Evolutionary conservation across 2,329 filamentous ascomycete species (phyloP).

Genomic region (Torrubiella hemipterigena): DNA sequence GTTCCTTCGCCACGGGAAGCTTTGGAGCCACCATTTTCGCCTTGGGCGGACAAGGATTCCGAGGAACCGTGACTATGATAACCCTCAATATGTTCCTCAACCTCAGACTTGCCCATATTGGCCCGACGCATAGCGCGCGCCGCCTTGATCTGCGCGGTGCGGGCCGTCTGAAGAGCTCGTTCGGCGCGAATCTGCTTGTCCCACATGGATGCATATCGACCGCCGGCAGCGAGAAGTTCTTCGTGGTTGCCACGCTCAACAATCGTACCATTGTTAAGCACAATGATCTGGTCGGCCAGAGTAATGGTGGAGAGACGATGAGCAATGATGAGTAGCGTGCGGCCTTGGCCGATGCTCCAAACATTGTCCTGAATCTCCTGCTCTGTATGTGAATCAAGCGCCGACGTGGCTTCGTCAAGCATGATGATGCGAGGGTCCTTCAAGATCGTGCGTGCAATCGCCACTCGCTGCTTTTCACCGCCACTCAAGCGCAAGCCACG

Average conservation of each 20-base stretch:
- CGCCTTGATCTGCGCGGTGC: constrained; percentile 22
- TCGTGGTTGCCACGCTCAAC: constrained; percentile 70
- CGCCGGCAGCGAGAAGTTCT: constrained; percentile 57
- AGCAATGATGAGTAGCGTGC: constrained; percentile 91
- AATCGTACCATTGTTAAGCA: constrained; percentile 65
- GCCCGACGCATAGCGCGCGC: constrained; percentile 31
- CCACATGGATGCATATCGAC: constrained; percentile 79
- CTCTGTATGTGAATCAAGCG: constrained; percentile 83
- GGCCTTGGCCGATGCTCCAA: constrained; percentile 66
- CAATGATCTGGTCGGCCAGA: constrained; percentile 73
- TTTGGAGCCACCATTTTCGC: constrained; percentile 16
- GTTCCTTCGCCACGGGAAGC: constrained; percentile 13
- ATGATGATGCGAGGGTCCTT: constrained; percentile 89
- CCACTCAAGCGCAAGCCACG: constrained; percentile 77
- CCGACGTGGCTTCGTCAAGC: constrained; percentile 85
- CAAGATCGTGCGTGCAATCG: constrained; percentile 84
- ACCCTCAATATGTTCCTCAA: constrained; percentile 31
- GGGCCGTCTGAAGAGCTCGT: constrained; percentile 35
- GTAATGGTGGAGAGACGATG: constrained; percentile 80
- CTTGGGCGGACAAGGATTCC: constrained; percentile 24
- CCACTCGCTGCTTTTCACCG: constrained; percentile 87
- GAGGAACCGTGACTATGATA: constrained; percentile 34
- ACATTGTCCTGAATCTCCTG: constrained; percentile 86
- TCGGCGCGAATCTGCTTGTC: constrained; percentile 75
- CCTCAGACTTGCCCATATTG: constrained; percentile 30